Evolutionary conservation across 495 filamentous ascomycete species (phyloP).

Genomic region (Penicillium canescens): DNA sequence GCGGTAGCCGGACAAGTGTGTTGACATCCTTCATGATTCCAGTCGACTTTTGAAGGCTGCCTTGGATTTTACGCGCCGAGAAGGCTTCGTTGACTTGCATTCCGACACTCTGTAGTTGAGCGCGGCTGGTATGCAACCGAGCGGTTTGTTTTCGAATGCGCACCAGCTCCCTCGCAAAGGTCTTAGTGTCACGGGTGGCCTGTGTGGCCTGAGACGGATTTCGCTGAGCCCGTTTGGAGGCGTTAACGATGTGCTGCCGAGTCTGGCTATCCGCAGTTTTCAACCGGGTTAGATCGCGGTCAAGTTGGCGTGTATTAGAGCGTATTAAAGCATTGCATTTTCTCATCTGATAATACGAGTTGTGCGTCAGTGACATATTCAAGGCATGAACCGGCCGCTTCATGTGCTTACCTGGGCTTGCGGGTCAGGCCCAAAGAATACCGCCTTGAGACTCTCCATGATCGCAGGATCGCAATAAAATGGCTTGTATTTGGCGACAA

Average conservation of each 20-base stretch:
- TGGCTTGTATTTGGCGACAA: background rate
- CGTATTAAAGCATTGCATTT: slow-evolving; percentile 96
- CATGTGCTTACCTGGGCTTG: slow-evolving; percentile 70
- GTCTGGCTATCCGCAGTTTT: slow-evolving; percentile 79
- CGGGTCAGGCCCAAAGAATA: slow-evolving; percentile 92
- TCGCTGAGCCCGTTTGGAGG: slow-evolving; percentile 74
- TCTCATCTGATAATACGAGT: slow-evolving; percentile 62
- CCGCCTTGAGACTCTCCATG: slow-evolving; percentile 85
- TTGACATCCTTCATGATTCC: slow-evolving; percentile 99
- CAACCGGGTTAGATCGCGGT: slow-evolving; percentile 82
- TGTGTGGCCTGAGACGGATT: slow-evolving; percentile 74
- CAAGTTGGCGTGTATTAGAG: slow-evolving; percentile 87
- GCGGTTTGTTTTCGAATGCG: slow-evolving; percentile 71
- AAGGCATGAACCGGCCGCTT: background rate
- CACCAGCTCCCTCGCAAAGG: slow-evolving; percentile 85
- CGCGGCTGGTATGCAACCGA: slow-evolving; percentile 80
- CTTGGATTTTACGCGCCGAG: slow-evolving; percentile 93
- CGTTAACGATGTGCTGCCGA: slow-evolving; percentile 77
- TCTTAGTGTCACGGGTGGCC: slow-evolving; percentile 74
- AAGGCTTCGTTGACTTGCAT: slow-evolving; percentile 99
- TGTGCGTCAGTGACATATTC: slow-evolving; percentile 1
- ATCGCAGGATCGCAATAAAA: slow-evolving; percentile 10
- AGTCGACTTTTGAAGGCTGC: slow-evolving; percentile 80
- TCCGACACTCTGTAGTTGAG: slow-evolving; percentile 88
- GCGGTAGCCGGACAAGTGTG: slow-evolving; percentile 75